These are phyloP conservation scores for Ciborinia camelliae DNA, from an alignment of 2,329 filamentous ascomycete species.

Conservation along the genomic window DNA sequence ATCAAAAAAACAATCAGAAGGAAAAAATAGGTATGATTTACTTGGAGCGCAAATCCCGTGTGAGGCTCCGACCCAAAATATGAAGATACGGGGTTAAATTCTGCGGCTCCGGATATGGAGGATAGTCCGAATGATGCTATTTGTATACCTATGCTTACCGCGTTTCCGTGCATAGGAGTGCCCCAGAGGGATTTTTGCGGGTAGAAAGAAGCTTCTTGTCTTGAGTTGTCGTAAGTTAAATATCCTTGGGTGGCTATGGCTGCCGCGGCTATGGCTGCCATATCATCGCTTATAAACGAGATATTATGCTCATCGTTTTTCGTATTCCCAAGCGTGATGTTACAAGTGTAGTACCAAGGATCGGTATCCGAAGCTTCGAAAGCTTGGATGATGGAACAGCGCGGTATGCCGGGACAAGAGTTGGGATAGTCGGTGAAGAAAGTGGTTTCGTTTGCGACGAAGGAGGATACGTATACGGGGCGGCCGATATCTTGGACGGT, in stretches of 20 bases:
- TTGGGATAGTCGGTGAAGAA: slow-evolving; percentile 38
- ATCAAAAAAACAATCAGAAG: slow-evolving; percentile 40
- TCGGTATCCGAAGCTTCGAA: slow-evolving; percentile 41
- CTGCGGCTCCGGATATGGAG: slow-evolving; percentile 27
- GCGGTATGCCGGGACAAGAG: slow-evolving; percentile 22
- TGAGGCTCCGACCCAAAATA: slow-evolving; percentile 24
- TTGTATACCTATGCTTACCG: slow-evolving; percentile 38
- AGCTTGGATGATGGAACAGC: slow-evolving; percentile 37
- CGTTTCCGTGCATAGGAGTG: slow-evolving; percentile 35
- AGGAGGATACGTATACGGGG: slow-evolving; percentile 29
- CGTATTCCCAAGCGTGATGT: slow-evolving; percentile 40
- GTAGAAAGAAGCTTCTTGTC: slow-evolving; percentile 43
- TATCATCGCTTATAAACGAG: slow-evolving; percentile 37
- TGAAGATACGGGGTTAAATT: slow-evolving; percentile 23
- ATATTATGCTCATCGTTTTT: slow-evolving; percentile 34
- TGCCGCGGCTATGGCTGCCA: slow-evolving; percentile 39
- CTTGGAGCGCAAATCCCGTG: slow-evolving; percentile 31
- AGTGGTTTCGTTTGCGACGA: slow-evolving; percentile 38
- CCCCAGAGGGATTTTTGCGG: slow-evolving; percentile 44
- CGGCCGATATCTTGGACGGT: slow-evolving; percentile 34
- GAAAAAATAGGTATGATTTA: slow-evolving; percentile 46
- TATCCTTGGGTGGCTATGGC: slow-evolving; percentile 45
- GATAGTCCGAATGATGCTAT: slow-evolving; percentile 41
- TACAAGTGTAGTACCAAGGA: slow-evolving; percentile 45
- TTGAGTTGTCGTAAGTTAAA: slow-evolving; percentile 21